These are phyloP conservation scores for Backusella liffmaniae DNA, from an alignment of 192 early-diverging fungal species.

Conservation along the genomic window DNA sequence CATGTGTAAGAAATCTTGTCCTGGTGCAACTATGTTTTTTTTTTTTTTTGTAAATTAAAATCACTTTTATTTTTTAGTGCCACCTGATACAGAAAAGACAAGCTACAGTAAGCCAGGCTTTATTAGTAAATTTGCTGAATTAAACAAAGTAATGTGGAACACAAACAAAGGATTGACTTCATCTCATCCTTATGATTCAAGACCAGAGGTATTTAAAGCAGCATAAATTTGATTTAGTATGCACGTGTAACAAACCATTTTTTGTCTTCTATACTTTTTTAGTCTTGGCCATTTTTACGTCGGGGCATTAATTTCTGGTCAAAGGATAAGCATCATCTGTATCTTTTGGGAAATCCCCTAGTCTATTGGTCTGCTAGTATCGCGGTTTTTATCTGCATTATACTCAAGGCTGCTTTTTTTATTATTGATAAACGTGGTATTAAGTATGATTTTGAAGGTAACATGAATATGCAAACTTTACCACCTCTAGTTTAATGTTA, in stretches of 20 bases:
- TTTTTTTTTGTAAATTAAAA: no score
- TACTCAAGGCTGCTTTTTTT: slow-evolving; percentile 50
- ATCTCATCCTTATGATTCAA: slow-evolving; percentile 93
- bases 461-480: neutral
- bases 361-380: slow-evolving; percentile 77
- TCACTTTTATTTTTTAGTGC: slow-evolving; percentile 42
- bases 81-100: slow-evolving; percentile 57
- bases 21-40: neutral
- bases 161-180: slow-evolving; percentile 89
- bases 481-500: neutral
- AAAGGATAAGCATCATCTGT: slow-evolving; percentile 74
- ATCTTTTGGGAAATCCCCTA: slow-evolving; percentile 92
- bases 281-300: slow-evolving; percentile 82
- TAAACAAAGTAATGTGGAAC: slow-evolving; percentile 88
- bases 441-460: slow-evolving; percentile 41
- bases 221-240: neutral
- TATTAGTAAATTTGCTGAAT: slow-evolving; percentile 85
- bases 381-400: slow-evolving; percentile 59
- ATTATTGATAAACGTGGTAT: slow-evolving; percentile 48
- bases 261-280: slow-evolving; percentile 4
- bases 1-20: slow-evolving; percentile 29
- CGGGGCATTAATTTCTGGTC: slow-evolving; percentile 94
- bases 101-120: slow-evolving; percentile 74
- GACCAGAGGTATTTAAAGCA: slow-evolving; percentile 54
- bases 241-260: neutral